A percentile compares a stretch with the other conserved stretches of the same genome.
These are phyloP conservation scores for Dendrothele bispora DNA, from an alignment of 768 basidiomycete species.

Conservation along the genomic window DNA sequence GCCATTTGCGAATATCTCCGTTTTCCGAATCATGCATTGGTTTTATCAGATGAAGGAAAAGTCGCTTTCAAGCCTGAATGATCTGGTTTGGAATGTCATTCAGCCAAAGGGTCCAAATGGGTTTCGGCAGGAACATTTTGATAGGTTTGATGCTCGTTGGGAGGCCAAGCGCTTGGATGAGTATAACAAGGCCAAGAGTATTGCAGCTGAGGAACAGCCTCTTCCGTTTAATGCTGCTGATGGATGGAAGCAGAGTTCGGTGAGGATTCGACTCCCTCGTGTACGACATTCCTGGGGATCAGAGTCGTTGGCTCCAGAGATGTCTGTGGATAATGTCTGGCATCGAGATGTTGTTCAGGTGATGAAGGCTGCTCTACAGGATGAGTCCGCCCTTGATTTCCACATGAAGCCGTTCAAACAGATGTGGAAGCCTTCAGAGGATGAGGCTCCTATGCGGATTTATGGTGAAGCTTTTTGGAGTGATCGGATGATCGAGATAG, in stretches of 20 bases:
- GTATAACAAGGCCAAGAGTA: not conserved
- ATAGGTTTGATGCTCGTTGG: too few species aligned
- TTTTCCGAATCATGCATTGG: not conserved
- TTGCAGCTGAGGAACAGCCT: not conserved
- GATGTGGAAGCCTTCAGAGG: constrained; percentile 1
- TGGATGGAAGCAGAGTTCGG: not conserved
- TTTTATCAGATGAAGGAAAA: not conserved
- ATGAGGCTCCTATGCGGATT: not conserved
- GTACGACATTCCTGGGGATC: not conserved
- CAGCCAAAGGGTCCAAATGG: not conserved
- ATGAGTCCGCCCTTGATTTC: not conserved
- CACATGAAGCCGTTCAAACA: not conserved
- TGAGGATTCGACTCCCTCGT: not conserved
- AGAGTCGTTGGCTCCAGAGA: not conserved
- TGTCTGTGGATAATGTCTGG: not conserved
- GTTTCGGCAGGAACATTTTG: too few species aligned
- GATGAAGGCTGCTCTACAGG: not conserved
- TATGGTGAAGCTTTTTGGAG: not conserved
- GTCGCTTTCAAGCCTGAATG: not conserved
- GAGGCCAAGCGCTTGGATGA: not conserved
- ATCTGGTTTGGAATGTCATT: not conserved
- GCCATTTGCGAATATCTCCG: not conserved
- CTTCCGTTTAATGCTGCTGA: not conserved
- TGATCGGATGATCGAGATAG: not conserved
- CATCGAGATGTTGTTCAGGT: not conserved